Conservation (phyloP, 495 filamentous ascomycete genomes). For the Penicillium dipodomyicola region DNA sequence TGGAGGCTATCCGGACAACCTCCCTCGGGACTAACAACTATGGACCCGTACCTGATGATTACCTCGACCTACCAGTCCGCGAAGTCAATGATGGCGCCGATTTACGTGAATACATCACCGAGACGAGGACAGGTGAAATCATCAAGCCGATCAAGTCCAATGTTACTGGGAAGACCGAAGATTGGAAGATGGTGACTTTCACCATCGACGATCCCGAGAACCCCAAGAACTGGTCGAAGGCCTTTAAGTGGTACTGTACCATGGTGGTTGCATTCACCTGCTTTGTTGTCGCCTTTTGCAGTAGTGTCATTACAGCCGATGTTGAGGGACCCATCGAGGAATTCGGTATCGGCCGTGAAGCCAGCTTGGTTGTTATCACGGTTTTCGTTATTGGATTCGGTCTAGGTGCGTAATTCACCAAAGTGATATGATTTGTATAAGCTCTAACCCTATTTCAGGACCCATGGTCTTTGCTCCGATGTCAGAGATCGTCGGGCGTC, state of each 20-base stretch:
- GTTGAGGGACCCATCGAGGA: constrained; percentile 55
- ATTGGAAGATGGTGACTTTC: constrained; percentile 74
- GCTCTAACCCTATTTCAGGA: constrained; percentile 33
- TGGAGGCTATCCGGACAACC: constrained; percentile 9
- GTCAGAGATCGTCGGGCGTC: constrained; percentile 67
- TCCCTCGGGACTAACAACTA: constrained; percentile 23
- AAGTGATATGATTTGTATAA: not conserved
- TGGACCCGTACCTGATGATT: constrained; percentile 23
- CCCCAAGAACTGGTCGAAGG: constrained; percentile 59
- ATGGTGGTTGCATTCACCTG: constrained; percentile 56
- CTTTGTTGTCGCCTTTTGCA: constrained; percentile 66
- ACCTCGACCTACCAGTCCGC: constrained; percentile 58
- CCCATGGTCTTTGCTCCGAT: constrained; percentile 83
- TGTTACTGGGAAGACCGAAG: constrained; percentile 48
- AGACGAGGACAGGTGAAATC: constrained; percentile 59
- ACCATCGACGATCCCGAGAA: constrained; percentile 58
- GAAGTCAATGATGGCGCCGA: constrained; percentile 58
- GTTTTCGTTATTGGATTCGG: constrained; percentile 80
- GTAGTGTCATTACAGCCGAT: constrained; percentile 65
- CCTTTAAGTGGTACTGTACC: constrained; percentile 66
- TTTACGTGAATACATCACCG: constrained; percentile 61
- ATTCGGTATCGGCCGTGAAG: constrained; percentile 64
- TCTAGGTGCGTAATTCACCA: constrained; percentile 49
- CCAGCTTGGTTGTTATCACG: constrained; percentile 63
- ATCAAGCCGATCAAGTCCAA: constrained; percentile 52